These are phyloP conservation scores for Cornus suecica DNA, from an alignment of 148 eudicot species.

Conservation along the genomic window DNA sequence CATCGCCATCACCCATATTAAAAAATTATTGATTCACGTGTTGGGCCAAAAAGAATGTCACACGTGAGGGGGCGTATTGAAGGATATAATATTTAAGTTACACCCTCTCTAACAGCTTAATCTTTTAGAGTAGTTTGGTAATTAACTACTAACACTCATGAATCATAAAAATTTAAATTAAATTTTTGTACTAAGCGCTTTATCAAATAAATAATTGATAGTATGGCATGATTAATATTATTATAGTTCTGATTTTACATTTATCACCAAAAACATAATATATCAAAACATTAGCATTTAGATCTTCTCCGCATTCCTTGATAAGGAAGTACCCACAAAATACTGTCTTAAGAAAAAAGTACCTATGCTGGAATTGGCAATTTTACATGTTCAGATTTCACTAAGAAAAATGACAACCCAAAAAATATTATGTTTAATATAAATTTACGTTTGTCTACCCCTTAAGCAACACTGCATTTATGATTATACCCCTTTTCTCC, in stretches of 20 bases:
- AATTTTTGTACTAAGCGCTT: no score
- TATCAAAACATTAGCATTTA: not conserved
- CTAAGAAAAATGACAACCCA: slow-evolving; percentile 3
- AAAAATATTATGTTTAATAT: not conserved
- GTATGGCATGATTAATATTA: not conserved
- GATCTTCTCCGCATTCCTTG: not conserved
- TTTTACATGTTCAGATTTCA: not conserved
- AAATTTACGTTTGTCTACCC: not conserved
- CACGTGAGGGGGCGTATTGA: no score
- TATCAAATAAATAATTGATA: not conserved
- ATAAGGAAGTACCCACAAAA: not conserved
- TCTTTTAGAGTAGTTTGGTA: no score
- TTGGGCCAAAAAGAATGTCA: no score
- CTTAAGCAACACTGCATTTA: not conserved
- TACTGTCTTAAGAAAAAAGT: no score
- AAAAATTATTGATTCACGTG: no score
- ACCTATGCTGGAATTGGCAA: not conserved
- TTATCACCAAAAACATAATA: not conserved
- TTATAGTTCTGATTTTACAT: not conserved
- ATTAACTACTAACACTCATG: not conserved
- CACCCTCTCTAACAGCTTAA: no score
- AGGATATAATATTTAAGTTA: no score
- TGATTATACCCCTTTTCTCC: not conserved
- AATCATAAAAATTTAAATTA: no score
- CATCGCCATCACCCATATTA: no score